Evolutionary conservation across 768 basidiomycete species (phyloP).

Genomic region (Lyophyllum decastes): DNA sequence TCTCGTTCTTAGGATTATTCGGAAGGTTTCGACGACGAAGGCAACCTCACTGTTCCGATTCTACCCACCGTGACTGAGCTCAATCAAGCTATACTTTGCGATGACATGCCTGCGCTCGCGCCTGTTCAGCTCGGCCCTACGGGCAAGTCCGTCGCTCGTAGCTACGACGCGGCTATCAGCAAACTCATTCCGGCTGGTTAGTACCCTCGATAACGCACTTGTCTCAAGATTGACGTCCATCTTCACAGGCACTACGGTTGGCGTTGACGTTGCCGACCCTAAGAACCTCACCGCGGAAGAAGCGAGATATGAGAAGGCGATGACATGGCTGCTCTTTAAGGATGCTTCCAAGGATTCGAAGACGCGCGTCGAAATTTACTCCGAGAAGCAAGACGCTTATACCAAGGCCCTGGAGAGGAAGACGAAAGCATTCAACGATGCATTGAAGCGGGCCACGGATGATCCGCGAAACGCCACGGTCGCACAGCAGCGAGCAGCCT

Average conservation of each 20-base stretch:
- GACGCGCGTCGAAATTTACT: not conserved
- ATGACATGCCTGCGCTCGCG: conserved; percentile 5
- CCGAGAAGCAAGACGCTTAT: not conserved
- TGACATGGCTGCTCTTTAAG: not conserved
- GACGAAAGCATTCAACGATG: not conserved
- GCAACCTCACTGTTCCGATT: not conserved
- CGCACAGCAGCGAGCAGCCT: not conserved
- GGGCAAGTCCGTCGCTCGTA: conserved; percentile 2
- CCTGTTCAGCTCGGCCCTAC: conserved; percentile 10
- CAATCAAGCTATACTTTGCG: conserved; percentile 4
- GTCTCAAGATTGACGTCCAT: not conserved
- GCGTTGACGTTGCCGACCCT: not conserved
- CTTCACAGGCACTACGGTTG: not conserved
- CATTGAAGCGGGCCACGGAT: not conserved
- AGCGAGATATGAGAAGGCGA: not conserved
- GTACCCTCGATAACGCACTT: not conserved
- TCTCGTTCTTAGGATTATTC: not conserved
- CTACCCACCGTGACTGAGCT: not conserved
- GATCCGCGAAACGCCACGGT: not conserved
- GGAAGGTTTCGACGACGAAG: not conserved
- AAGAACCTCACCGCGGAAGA: not conserved
- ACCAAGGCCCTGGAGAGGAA: not conserved
- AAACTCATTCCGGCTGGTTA: conserved; percentile 1
- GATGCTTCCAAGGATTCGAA: not conserved
- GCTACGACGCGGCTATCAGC: conserved; percentile 1